Evolutionary conservation across 192 early-diverging fungal genomes (phyloP), one percentile per base, ranked within the genome.

Genomic region (Umbelopsis isabellina): DNA sequence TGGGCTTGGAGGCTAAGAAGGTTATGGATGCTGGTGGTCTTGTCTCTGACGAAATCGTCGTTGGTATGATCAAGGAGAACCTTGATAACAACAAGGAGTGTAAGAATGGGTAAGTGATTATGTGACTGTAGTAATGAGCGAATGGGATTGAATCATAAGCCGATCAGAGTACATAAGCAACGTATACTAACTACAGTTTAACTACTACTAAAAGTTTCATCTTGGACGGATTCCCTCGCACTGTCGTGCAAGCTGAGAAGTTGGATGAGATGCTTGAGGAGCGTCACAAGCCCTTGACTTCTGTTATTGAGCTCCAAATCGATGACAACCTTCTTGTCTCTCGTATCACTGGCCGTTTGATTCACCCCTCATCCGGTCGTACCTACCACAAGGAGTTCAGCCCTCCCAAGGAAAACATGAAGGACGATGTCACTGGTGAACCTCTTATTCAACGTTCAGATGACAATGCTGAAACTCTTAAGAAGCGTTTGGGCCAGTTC

Each of bases 21-120:
- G 89, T 99, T 80, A 99, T 99, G 98, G 98, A 99, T 75, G 91
- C 92, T 21, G 98, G 98, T 69, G 96, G 93, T 64, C 87, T 99
- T 55, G 98, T 99, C 65, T 91, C 89, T 73, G 98, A 99, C 85
- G 98, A 99, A 79, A 98, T 99, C 83, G 92, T 99, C 87, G 93
- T 99, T 67, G 89, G 87, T 75, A 90, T 99, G 85, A 99, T 99
- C 86, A 82, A 93, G 82, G 94, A 98, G 68, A 98, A 99, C 87
- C 83, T 99, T 68, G 90, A 95, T 69, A 90, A 87, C 80, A 98
- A 98, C 89, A 67, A 87, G 49, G 95, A 94, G 81, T 99, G 98
- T 91, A 91, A 91, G 83, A 93, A 94, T 74, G 98, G 98, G 86
- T 88, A 78, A 53, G 77, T 73, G 25, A 64, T 44, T 12, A 66